phyloP scores from a whole-genome alignment of 768 basidiomycete species.

The Exsudoporus frostii region DNA sequence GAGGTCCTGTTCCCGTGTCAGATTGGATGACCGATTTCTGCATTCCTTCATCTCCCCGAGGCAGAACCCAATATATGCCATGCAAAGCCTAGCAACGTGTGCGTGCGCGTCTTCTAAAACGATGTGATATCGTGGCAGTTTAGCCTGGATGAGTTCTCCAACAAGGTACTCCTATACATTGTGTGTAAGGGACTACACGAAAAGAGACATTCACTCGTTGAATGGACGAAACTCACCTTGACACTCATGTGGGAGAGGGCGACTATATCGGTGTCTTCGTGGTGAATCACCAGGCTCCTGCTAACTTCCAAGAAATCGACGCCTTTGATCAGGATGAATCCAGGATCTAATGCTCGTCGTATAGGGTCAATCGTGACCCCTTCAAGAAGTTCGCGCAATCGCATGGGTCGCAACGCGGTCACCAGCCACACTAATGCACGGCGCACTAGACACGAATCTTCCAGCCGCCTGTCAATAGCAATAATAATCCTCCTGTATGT shows the following conservation, averaged over 20 bases:
- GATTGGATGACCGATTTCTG: neutral
- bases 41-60: slow-evolving; percentile 5
- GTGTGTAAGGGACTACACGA: neutral
- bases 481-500: slow-evolving; percentile 21
- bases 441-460: neutral
- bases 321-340: neutral
- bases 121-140: slow-evolving; percentile 4
- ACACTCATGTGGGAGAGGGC: slow-evolving; percentile 17
- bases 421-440: slow-evolving; percentile 15
- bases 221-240: slow-evolving; percentile 3
- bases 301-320: neutral
- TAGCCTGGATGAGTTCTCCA: neutral
- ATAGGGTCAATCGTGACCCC: slow-evolving; percentile 3
- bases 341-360: neutral
- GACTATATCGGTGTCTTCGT: slow-evolving; percentile 9
- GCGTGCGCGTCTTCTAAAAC: slow-evolving; percentile 7
- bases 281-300: slow-evolving; percentile 7
- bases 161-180: slow-evolving; percentile 11
- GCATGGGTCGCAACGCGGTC: slow-evolving; percentile 5
- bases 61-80: slow-evolving; percentile 4
- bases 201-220: neutral
- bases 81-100: slow-evolving; percentile 6
- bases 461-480: neutral
- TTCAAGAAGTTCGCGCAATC: slow-evolving; percentile 6
- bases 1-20: neutral